Percentiles rank a stretch among this genome's conserved stretches.
Evolutionary conservation across 2,329 filamentous ascomycete genomes (phyloP).

Genomic region (Fusarium torreyae): DNA sequence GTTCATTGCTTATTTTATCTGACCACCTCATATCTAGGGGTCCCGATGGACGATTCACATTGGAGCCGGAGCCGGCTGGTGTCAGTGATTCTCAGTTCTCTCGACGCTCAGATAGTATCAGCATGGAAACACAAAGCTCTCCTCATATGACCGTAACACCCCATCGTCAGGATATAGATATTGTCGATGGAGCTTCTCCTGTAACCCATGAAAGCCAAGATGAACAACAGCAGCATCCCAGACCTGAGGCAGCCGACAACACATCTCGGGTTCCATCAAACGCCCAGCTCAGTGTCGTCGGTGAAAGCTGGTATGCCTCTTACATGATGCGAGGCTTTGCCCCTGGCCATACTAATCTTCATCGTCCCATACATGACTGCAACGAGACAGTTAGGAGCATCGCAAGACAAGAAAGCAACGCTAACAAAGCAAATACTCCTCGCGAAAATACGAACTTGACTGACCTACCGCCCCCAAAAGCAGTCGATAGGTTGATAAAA

Average conservation of each 20-base stretch:
- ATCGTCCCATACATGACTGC: background rate
- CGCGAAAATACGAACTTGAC: background rate
- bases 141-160: too few species aligned
- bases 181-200: too few species aligned
- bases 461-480: background rate
- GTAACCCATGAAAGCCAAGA: too few species aligned
- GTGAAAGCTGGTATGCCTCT: constrained; percentile 11
- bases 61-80: background rate
- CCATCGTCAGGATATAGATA: too few species aligned
- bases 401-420: rapidly evolving
- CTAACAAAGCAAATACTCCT: rapidly evolving
- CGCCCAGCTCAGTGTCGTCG: background rate
- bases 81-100: background rate
- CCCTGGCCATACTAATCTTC: constrained; percentile 2
- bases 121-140: background rate
- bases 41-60: background rate
- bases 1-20: background rate
- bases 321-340: constrained; percentile 24
- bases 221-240: too few species aligned
- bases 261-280: too few species aligned
- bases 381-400: constrained; percentile 4
- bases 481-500: constrained; percentile 1
- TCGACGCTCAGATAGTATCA: rapidly evolving
- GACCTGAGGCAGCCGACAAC: too few species aligned
- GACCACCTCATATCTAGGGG: background rate